Evolutionary conservation across 1,284 basidiomycete species (phyloP).

Genomic region (Rhodotorula sp.): DNA sequence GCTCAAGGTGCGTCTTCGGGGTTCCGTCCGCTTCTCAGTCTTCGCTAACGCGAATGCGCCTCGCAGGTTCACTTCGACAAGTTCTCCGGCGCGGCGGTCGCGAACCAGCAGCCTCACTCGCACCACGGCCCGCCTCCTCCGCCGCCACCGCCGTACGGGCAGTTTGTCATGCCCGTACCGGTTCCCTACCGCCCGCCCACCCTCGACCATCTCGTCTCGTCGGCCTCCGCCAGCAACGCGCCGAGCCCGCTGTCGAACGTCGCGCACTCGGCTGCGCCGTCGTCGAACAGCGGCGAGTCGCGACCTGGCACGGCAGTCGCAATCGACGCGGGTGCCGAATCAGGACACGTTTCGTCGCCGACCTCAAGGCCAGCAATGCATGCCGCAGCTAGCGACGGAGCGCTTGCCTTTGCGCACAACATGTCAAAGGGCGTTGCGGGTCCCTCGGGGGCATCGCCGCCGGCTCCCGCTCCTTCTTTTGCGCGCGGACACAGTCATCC

Average conservation of each 20-base stretch:
- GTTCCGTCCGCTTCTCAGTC: no score
- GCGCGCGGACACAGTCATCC: constrained; percentile 14
- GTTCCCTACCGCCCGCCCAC: constrained; percentile 1
- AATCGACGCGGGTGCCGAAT: no score
- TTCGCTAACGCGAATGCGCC: no score
- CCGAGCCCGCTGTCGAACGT: constrained; percentile 11
- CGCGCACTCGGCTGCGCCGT: not conserved
- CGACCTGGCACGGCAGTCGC: no score
- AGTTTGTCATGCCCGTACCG: not conserved
- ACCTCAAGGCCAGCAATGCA: not conserved
- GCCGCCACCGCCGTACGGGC: not conserved
- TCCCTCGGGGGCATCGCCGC: not conserved
- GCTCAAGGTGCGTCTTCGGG: constrained; percentile 60
- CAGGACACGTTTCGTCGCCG: not conserved
- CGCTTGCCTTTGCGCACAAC: not conserved
- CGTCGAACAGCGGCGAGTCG: not conserved
- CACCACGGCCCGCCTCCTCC: constrained; percentile 4
- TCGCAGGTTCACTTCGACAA: constrained; percentile 71
- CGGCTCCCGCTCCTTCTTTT: not conserved
- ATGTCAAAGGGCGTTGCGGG: not conserved
- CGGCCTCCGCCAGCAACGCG: not conserved
- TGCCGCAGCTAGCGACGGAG: not conserved
- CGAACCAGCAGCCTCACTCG: constrained; percentile 1
- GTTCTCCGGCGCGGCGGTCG: constrained; percentile 48
- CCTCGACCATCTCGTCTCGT: constrained; percentile 3